These are phyloP conservation scores for Alternaria atra DNA, from an alignment of 2,329 filamentous ascomycete genomes.

Conservation along the genomic window DNA sequence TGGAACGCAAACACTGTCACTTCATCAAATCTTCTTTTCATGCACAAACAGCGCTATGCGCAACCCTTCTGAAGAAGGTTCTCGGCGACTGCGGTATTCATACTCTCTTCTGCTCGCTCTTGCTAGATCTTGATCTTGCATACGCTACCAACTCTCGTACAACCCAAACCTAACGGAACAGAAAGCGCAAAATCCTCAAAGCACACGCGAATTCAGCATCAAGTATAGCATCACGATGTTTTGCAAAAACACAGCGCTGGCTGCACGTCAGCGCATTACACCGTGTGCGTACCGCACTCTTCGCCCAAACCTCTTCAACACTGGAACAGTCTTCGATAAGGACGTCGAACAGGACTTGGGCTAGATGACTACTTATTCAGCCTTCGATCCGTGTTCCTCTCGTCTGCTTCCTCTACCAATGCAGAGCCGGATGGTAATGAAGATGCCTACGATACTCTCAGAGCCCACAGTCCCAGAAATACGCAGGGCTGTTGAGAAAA, in stretches of 20 bases:
- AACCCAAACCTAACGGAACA: not conserved
- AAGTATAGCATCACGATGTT: conserved; percentile 7
- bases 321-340: not conserved
- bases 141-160: not conserved
- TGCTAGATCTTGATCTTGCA: not conserved
- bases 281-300: not conserved
- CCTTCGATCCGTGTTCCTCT: conserved; percentile 13
- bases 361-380: not conserved
- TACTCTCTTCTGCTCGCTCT: not conserved
- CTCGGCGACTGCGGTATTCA: too few species aligned
- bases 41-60: not conserved
- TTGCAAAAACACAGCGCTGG: not conserved
- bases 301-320: not conserved
- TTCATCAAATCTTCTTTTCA: not conserved
- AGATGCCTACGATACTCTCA: not conserved
- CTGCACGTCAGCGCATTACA: not conserved
- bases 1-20: not conserved
- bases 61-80: not conserved
- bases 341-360: not conserved
- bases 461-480: not conserved
- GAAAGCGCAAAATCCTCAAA: not conserved
- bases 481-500: not conserved
- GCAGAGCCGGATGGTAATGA: not conserved
- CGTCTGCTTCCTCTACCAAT: conserved; percentile 7
- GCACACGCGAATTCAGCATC: not conserved